Percentiles rank a stretch among this genome's conserved stretches.
Evolutionary conservation across 116 monocot genomes (phyloP).

Genomic region (Papilionanthe hybrid): DNA sequence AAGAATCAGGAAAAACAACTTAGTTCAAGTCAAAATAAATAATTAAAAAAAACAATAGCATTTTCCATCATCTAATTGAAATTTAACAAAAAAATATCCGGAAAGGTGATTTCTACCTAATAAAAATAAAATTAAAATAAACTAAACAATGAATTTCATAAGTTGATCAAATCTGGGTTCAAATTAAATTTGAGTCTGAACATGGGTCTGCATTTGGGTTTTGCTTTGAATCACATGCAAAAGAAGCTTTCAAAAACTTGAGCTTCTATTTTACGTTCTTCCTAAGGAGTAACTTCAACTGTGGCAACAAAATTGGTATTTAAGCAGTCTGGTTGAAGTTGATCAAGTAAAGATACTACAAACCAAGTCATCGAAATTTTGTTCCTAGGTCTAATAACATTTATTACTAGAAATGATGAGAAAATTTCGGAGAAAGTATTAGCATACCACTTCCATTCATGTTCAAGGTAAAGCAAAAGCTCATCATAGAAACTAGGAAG

Average conservation of each 20-base stretch:
- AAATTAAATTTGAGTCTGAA: not conserved
- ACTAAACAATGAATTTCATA: not conserved
- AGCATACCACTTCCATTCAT: slow-evolving; percentile 99
- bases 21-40: too few relatives aligned
- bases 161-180: not conserved
- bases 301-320: not conserved
- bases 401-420: not conserved
- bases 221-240: not conserved
- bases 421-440: not conserved
- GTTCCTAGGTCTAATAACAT: not conserved
- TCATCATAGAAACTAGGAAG: slow-evolving; percentile 95
- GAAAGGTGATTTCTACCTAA: not conserved
- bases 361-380: not conserved
- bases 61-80: too few relatives aligned
- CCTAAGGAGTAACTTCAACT: not conserved
- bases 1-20: too few relatives aligned
- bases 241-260: not conserved
- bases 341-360: too few relatives aligned
- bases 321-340: not conserved
- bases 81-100: not conserved
- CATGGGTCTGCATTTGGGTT: not conserved
- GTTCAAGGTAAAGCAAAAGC: slow-evolving; percentile 81
- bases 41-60: too few relatives aligned
- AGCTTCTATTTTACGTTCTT: not conserved
- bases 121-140: not conserved